Base-by-base conservation (phyloP, 768 basidiomycete species). In the Tricholoma bakamatsutake region DNA sequence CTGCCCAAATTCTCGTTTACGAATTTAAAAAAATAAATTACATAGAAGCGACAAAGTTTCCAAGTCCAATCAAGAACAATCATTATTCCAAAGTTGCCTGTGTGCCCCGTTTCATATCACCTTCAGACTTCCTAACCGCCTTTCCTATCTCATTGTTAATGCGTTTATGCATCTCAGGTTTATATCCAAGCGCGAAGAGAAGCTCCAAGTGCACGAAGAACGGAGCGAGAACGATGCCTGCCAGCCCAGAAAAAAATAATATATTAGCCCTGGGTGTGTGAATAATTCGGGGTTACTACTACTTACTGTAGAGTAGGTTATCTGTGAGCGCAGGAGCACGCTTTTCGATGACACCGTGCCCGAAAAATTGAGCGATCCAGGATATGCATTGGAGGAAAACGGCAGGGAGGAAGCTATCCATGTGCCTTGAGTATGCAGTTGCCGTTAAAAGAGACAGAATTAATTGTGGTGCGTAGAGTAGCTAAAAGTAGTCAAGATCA, bases 191-290 rank as follows among this genome's bases (percentile, higher is more conserved):
- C 45, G 67, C 71, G 75, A 95, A 98, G n/a, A 98, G 80, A 50
- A 93, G 66, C 70, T 98, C 96, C 55, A 98, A 71, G 69, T 94
- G 93, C 50, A 96, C 93, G 66, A 98, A 98, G 79, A 98, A 96
- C 2, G 94, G 94, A 0, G 94, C 94, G 27, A 95, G 81, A 21
- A 98, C 88, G 54, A 96, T 71, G 12, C 93, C 94, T 96, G 55
- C n/a, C 18, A 52, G 28, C 39, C 2, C 42, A 45, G 40, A 28
- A 17, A 52, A n/a, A n/a, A n/a, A n/a, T n/a, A n/a, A n/a, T n/a
- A n/a, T n/a, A n/a, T 56, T 24, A 54, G 21, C 31, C 31, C 10
- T 43, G 47, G 39, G 40, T 31, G 9, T 6, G 58, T 50, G 54
- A 54, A 5, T 53, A 46, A 11, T 50, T n/a, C n/a, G 21, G 21